Evolutionary conservation across 495 filamentous ascomycete genomes (phyloP), one percentile per base, ranked within the genome.

Genomic region (Aspergillus conjunctus): DNA sequence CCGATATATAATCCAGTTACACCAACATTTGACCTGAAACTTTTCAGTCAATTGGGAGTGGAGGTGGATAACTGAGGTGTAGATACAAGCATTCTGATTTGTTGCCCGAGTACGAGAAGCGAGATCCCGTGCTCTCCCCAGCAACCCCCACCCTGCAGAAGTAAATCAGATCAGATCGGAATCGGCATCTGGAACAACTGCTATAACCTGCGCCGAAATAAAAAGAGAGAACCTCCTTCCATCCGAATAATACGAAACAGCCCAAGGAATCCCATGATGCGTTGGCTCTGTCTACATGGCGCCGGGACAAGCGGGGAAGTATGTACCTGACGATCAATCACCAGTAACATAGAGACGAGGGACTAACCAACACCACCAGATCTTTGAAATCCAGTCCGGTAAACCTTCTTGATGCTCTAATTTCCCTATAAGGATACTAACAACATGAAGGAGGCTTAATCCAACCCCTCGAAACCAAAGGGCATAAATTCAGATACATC

Each of bases 91-190:
- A 12, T 4, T 43, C 5, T 43, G 14, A 43, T 43, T 14, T 43
- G 39, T 43, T 17, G 39, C 12, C 17, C 17, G 12, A 43, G 14
- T 12, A 15, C 14, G 1, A 10, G 39, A 43, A 49, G 45, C 45
- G 45, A 49, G 45, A 21, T 49, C 69, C 63, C 85, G 81, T 1
- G 84, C 86, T 83, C 83, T 87, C 5, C 83, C 81, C 84, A 83
- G 88, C 37, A 89, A 66, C 63, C 72, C 73, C 43, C 62, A 26
- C 39, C 39, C 39, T 17, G 17, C 39, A 43, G 9, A 0, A 4
- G 5, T 43, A 9, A 14, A 43, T 15, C 2, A 26, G 26, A 26
- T 5, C 26, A 26, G 26, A 26, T 26, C 26, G 5, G 26, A 26
- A 5, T 26, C 26, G 5, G 2, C 26, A 26, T 26, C 26, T 26